phyloP scores from a whole-genome alignment of 192 early-diverging fungal species.

The Lunasporangiospora selenospora region DNA sequence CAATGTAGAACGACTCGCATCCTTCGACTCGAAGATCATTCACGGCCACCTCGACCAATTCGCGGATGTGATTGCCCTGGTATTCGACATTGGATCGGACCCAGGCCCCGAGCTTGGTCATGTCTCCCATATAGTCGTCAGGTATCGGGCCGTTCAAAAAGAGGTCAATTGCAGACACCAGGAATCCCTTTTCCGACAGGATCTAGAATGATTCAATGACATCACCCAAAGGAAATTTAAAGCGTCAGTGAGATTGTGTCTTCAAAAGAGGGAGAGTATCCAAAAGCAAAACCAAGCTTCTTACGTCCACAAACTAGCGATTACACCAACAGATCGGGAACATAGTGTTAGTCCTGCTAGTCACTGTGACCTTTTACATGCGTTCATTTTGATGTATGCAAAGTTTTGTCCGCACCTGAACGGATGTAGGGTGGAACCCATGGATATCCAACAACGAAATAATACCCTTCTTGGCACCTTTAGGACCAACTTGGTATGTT shows the following conservation, averaged over 20 bases:
- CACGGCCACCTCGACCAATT: constrained; percentile 9
- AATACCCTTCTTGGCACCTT: constrained; percentile 4
- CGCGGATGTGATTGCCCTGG: constrained; percentile 7
- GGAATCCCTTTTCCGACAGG: constrained; percentile 13
- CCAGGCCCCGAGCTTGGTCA: constrained; percentile 8
- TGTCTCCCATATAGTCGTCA: constrained; percentile 29
- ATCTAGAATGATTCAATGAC: constrained; percentile 3
- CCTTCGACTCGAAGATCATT: constrained; percentile 6
- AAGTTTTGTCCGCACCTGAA: no score
- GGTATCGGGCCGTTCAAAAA: constrained; percentile 16
- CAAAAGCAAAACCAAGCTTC: neutral
- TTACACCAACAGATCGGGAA: no score
- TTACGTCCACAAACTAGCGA: constrained; percentile 18
- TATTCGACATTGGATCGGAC: constrained; percentile 16
- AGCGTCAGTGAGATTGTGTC: neutral
- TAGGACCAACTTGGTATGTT: constrained; percentile 11
- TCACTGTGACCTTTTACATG: no score
- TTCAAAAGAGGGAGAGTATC: neutral
- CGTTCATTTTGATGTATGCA: no score
- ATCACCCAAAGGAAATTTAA: no score
- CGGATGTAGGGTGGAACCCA: constrained; percentile 12
- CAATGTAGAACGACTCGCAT: constrained; percentile 5
- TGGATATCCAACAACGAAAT: constrained; percentile 29
- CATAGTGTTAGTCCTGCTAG: no score
- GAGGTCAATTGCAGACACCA: constrained; percentile 15